Base-by-base conservation (phyloP, 257 asterid species). In the Rubia yunnanensis region DNA sequence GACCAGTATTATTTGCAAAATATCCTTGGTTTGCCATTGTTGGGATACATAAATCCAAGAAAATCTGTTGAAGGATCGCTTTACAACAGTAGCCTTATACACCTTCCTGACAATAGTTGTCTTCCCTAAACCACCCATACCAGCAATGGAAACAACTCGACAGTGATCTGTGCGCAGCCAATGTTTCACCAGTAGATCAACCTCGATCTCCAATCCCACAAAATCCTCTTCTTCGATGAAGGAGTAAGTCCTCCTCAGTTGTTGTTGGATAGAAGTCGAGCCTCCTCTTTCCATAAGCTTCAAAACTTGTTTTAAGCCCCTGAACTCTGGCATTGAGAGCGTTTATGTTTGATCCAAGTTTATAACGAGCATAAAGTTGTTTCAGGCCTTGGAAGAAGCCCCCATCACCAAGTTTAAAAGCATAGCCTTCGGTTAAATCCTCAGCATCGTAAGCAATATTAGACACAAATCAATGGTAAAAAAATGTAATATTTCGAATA, bases 381-480 rank as follows among this genome's bases (percentile, higher is more conserved):
- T 67, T 4, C 10, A 67, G 52, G 26, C 35, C n/a, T n/a, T n/a
- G n/a, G n/a, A n/a, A n/a, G n/a, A n/a, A n/a, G n/a, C n/a, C n/a
- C n/a, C n/a, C n/a, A 24, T 39, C 24, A 22, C n/a, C 72, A 67
- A 55, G 20, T 55, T 56, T 55, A n/a, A 56, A 56, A 15, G 53
- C 52, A 28, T 67, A 67, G 4, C 20, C 14, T 38, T 55, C 44
- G 11, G 56, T 32, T 6, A 56, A 35, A 56, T 56, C 52, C 10
- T 17, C 56, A 1, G 72, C 64, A 36, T 67, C 64, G 26, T 67
- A 64, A 56, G 56, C 72, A 67, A 67, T 48, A 10, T 55, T n/a
- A n/a, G n/a, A n/a, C n/a, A n/a, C n/a, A n/a, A n/a, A n/a, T n/a
- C n/a, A n/a, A n/a, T n/a, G n/a, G n/a, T n/a, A n/a, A n/a, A n/a